Conservation (phyloP, 306 rosid genomes). For the Malus sylvestris region DNA sequence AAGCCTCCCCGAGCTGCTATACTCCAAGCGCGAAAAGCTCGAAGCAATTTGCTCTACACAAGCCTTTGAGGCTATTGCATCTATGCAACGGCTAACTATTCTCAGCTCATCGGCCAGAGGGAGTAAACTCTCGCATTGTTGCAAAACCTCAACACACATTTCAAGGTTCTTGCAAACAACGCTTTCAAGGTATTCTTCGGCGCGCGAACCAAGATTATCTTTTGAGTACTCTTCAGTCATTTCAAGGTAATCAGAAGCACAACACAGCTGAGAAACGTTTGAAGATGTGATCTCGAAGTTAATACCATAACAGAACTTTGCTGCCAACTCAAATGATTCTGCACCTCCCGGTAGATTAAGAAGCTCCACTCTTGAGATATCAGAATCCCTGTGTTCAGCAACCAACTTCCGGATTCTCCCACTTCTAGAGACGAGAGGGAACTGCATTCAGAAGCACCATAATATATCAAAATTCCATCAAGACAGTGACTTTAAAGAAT, state of each 20-base stretch:
- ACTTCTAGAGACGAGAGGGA: slow-evolving; percentile 96
- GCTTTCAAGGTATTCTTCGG: slow-evolving; percentile 72
- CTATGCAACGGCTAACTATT: slow-evolving; percentile 74
- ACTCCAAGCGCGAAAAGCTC: slow-evolving; percentile 92
- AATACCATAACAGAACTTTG: slow-evolving; percentile 92
- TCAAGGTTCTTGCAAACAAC: slow-evolving; percentile 89
- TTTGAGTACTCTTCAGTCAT: slow-evolving; percentile 93
- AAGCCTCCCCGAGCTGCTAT: slow-evolving; percentile 93
- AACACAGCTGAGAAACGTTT: slow-evolving; percentile 87
- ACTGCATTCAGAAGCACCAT: slow-evolving; percentile 43
- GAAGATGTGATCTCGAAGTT: slow-evolving; percentile 86
- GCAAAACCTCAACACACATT: slow-evolving; percentile 89
- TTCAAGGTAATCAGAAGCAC: slow-evolving; percentile 83
- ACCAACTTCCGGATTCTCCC: slow-evolving; percentile 84
- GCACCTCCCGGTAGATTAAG: slow-evolving; percentile 89
- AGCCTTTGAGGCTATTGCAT: slow-evolving; percentile 91
- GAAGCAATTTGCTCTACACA: slow-evolving; percentile 98
- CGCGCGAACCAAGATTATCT: slow-evolving; percentile 75
- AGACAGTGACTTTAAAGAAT: background rate
- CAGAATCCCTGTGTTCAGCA: slow-evolving; percentile 89
- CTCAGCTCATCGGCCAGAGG: slow-evolving; percentile 88
- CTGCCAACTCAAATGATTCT: slow-evolving; percentile 86
- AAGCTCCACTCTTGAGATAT: slow-evolving; percentile 88
- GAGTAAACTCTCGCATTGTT: slow-evolving; percentile 72
- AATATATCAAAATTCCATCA: slow-evolving; percentile 10